Conservation (phyloP, 1,284 basidiomycete genomes). For the Rhizopogon hawkerae region DNA sequence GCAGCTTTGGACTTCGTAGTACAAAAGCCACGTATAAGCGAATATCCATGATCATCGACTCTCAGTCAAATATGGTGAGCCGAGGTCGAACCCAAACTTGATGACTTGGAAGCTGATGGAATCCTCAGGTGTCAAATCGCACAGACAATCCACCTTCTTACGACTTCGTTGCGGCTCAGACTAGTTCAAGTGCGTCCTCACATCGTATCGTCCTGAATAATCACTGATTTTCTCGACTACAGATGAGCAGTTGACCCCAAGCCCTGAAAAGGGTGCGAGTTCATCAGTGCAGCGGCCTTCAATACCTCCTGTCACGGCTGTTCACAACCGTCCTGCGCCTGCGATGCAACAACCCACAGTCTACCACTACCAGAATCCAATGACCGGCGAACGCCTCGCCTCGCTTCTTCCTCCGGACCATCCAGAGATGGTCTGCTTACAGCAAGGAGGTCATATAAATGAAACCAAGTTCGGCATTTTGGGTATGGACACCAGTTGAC, state of each 20-base stretch:
- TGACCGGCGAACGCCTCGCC: slow-evolving; percentile 37
- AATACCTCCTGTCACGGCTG: slow-evolving; percentile 12
- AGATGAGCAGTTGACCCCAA: slow-evolving; percentile 8
- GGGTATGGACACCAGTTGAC: slow-evolving; percentile 35
- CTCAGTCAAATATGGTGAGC: slow-evolving; percentile 22
- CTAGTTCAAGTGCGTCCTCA: slow-evolving; percentile 14
- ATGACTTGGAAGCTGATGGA: not conserved
- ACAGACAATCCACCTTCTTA: slow-evolving; percentile 24
- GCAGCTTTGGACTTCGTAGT: slow-evolving; percentile 1
- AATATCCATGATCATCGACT: slow-evolving; percentile 19
- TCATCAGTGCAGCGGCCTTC: slow-evolving; percentile 6
- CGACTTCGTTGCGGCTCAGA: slow-evolving; percentile 14
- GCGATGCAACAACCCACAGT: slow-evolving; percentile 25
- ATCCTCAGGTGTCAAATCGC: slow-evolving; percentile 14
- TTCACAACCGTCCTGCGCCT: slow-evolving; percentile 16
- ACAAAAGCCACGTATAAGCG: slow-evolving; percentile 5
- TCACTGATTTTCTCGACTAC: not conserved
- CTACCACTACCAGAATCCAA: slow-evolving; percentile 37
- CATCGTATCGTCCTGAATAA: not conserved
- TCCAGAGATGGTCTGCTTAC: slow-evolving; percentile 73
- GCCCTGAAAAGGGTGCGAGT: slow-evolving; percentile 12
- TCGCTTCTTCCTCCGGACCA: slow-evolving; percentile 62
- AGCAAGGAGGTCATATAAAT: slow-evolving; percentile 57
- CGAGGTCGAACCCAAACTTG: too few species aligned
- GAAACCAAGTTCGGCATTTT: slow-evolving; percentile 57